phyloP scores from a whole-genome alignment of 139 green algal species.

The Pseudopediastrum boryanum region DNA sequence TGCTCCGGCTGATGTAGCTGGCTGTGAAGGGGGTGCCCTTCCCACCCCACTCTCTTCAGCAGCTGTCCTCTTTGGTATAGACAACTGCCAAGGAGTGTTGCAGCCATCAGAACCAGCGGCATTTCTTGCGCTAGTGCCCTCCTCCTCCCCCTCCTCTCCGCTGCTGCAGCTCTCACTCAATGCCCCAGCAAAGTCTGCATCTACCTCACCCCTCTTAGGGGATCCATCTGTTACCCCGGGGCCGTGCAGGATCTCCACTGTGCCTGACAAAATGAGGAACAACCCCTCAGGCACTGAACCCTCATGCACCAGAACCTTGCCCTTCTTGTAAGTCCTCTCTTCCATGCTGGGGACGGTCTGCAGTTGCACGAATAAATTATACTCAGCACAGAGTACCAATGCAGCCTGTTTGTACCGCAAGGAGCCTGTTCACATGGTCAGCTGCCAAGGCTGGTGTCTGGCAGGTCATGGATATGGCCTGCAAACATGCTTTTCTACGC shows the following conservation, averaged over 20 bases:
- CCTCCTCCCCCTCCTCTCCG: background rate
- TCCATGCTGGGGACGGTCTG: constrained; percentile 40
- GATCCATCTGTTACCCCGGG: background rate
- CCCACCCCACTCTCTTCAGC: background rate
- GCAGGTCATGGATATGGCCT: too few relatives aligned
- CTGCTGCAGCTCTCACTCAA: background rate
- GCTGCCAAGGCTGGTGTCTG: too few relatives aligned
- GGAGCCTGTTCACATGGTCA: too few relatives aligned
- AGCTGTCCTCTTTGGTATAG: background rate
- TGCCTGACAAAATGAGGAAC: constrained; percentile 47
- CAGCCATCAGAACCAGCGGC: background rate
- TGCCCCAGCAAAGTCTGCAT: background rate
- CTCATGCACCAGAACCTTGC: constrained; percentile 40
- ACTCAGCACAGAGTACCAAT: too few relatives aligned
- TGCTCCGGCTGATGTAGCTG: background rate
- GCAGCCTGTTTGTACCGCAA: too few relatives aligned
- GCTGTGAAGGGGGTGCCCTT: background rate
- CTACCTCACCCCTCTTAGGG: background rate
- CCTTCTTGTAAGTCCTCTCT: constrained; percentile 32
- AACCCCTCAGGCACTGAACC: constrained; percentile 43
- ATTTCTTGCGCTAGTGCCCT: background rate
- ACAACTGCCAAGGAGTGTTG: background rate
- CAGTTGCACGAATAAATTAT: too few relatives aligned
- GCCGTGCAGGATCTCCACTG: constrained; percentile 25
- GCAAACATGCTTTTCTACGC: too few relatives aligned